Percentiles rank a stretch among this genome's conserved stretches.
phyloP scores from a whole-genome alignment of 768 basidiomycete species.

The Tricholoma terreum region DNA sequence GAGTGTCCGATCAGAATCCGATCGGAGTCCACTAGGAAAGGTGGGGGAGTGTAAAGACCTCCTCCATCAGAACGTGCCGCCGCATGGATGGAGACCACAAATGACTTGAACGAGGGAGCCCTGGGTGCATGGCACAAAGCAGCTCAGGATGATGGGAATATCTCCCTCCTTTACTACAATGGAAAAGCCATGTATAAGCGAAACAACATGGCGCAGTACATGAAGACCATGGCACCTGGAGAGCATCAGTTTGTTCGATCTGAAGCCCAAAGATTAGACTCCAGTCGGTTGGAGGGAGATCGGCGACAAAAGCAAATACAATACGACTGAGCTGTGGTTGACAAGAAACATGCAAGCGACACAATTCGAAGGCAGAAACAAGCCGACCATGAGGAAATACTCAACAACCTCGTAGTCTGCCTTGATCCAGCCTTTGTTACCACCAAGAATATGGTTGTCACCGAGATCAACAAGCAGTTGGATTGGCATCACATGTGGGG shows the following conservation, averaged over 20 bases:
- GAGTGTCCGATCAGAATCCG: too few relatives aligned
- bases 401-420: not conserved
- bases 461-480: not conserved
- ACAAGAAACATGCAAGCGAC: not conserved
- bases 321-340: not conserved
- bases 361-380: not conserved
- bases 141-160: not conserved
- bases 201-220: not conserved
- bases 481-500: not conserved
- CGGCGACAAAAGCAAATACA: not conserved
- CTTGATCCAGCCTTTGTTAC: not conserved
- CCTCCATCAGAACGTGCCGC: conserved; percentile 9
- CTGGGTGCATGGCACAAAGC: conserved; percentile 3
- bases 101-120: conserved; percentile 18
- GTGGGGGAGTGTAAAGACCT: too few relatives aligned
- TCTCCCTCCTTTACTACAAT: not conserved
- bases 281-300: not conserved
- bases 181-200: not conserved
- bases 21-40: too few relatives aligned
- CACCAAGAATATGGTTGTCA: not conserved
- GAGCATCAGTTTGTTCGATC: not conserved
- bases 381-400: not conserved
- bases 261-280: not conserved
- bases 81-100: conserved; percentile 17
- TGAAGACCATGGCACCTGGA: not conserved